Conservation (phyloP, 164 flowering plant genomes). For the Berberis thunbergii region DNA sequence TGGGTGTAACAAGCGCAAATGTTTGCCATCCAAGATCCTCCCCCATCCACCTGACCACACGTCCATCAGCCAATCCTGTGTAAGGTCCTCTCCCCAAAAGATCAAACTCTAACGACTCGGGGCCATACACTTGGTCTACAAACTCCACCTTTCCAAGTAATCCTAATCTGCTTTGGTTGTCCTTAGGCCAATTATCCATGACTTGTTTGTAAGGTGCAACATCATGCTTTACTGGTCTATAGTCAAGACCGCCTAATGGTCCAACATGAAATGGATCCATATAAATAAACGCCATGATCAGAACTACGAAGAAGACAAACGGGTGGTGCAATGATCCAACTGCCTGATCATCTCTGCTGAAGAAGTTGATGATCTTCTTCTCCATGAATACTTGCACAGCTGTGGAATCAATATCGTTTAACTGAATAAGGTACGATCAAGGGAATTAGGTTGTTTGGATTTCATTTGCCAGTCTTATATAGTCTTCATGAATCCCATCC, state of each 20-base stretch:
- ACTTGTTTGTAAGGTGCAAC: slow-evolving; percentile 75
- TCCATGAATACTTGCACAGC: slow-evolving; percentile 29
- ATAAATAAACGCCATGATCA: slow-evolving; percentile 48
- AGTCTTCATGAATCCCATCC: too few relatives aligned
- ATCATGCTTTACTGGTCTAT: slow-evolving; percentile 70
- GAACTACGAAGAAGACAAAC: slow-evolving; percentile 24
- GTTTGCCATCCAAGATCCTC: slow-evolving; percentile 78
- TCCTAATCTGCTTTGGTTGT: slow-evolving; percentile 62
- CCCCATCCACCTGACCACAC: slow-evolving; percentile 96
- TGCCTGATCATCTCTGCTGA: slow-evolving; percentile 26
- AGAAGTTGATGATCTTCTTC: slow-evolving; percentile 22
- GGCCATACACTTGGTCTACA: slow-evolving; percentile 73
- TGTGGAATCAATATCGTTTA: background rate
- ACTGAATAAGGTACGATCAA: background rate
- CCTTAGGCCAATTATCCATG: slow-evolving; percentile 79
- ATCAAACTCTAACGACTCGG: slow-evolving; percentile 88
- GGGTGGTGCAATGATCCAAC: slow-evolving; percentile 39
- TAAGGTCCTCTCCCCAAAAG: slow-evolving; percentile 75
- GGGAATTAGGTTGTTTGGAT: too few relatives aligned
- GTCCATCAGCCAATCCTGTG: slow-evolving; percentile 86
- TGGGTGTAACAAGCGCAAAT: slow-evolving; percentile 65
- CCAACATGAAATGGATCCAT: slow-evolving; percentile 78
- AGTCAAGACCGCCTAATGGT: slow-evolving; percentile 66
- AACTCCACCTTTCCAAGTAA: slow-evolving; percentile 56
- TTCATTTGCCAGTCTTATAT: too few relatives aligned